A percentile compares a stretch with the other conserved stretches of the same genome.
Evolutionary conservation across 192 early-diverging fungal species (phyloP).

Genomic region (Chytriomyces sp.): DNA sequence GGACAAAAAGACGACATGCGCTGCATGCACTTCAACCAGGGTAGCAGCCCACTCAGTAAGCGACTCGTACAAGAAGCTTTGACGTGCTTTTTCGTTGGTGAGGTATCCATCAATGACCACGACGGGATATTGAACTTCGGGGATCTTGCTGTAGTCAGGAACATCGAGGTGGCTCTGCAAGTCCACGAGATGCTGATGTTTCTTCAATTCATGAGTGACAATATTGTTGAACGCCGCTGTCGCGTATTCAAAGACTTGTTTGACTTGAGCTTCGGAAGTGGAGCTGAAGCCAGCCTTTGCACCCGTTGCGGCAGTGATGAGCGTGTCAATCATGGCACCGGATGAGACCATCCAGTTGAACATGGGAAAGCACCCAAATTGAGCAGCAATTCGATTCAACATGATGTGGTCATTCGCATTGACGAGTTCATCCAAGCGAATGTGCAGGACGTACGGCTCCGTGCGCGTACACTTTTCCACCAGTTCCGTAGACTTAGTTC

Average conservation of each 20-base stretch:
- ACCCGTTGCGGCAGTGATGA: conserved; percentile 87
- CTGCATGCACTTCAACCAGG: conserved; percentile 79
- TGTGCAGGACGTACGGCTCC: conserved; percentile 70
- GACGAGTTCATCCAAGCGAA: conserved; percentile 78
- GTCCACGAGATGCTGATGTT: conserved; percentile 25
- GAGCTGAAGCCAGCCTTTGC: conserved; percentile 84
- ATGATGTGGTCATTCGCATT: conserved; percentile 74
- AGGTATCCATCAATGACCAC: conserved; percentile 88
- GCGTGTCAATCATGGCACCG: conserved; percentile 74
- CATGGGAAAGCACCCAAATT: conserved; percentile 90
- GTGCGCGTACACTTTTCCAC: conserved; percentile 69
- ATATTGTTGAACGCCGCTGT: conserved; percentile 73
- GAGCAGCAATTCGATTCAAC: conserved; percentile 74
- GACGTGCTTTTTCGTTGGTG: conserved; percentile 66
- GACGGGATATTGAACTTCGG: conserved; percentile 72
- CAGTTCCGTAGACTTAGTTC: conserved; percentile 77
- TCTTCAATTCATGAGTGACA: conserved; percentile 39
- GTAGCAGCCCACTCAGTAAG: conserved; percentile 80
- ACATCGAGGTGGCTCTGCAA: background rate
- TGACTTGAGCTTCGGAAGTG: conserved; percentile 79
- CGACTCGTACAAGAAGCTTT: conserved; percentile 66
- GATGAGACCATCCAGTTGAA: conserved; percentile 72
- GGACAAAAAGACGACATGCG: conserved; percentile 88
- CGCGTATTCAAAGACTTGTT: conserved; percentile 80
- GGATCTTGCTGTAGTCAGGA: conserved; percentile 10